A percentile compares a stretch with the other conserved stretches of the same genome.
Conservation (phyloP, 2,329 filamentous ascomycete species). For the Neofusicoccum kwambonambiense region DNA sequence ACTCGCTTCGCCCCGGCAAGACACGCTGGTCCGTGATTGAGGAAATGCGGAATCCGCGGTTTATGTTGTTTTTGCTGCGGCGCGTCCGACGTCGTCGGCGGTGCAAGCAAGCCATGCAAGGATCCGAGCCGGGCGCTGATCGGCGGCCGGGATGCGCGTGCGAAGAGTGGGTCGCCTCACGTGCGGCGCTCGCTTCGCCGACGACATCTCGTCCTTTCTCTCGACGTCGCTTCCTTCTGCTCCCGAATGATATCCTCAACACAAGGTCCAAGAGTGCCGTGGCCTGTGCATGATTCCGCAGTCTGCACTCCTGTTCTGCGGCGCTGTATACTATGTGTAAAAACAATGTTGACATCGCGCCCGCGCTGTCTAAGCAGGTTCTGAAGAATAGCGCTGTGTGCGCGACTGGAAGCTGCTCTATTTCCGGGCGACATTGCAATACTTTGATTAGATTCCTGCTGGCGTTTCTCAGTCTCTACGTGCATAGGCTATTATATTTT, state of each 20-base stretch:
- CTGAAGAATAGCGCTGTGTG: background rate
- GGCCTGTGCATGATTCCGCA: background rate
- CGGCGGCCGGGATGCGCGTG: background rate
- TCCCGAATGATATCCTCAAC: background rate
- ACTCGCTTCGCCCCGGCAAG: too few relatives aligned
- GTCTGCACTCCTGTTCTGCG: background rate
- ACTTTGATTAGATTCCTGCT: background rate
- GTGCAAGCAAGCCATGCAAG: slow-evolving; percentile 6
- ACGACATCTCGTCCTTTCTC: slow-evolving; percentile 2
- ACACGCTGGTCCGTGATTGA: too few relatives aligned
- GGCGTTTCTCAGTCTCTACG: too few relatives aligned
- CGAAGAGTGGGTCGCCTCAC: background rate
- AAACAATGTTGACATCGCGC: background rate
- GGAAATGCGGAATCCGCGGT: background rate
- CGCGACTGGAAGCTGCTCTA: background rate
- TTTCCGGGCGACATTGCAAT: background rate
- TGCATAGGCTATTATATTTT: background rate
- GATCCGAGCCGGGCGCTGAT: slow-evolving; percentile 3
- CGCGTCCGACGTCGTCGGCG: background rate
- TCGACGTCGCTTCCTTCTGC: background rate
- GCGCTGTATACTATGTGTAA: slow-evolving; percentile 9
- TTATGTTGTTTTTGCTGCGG: background rate
- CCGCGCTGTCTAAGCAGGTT: slow-evolving; percentile 6
- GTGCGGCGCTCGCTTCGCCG: background rate
- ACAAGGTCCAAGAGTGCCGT: slow-evolving; percentile 7